Percentiles rank a stretch among this genome's conserved stretches.
Conservation (phyloP, 495 filamentous ascomycete genomes). For the Aspergillus heteromorphus region DNA sequence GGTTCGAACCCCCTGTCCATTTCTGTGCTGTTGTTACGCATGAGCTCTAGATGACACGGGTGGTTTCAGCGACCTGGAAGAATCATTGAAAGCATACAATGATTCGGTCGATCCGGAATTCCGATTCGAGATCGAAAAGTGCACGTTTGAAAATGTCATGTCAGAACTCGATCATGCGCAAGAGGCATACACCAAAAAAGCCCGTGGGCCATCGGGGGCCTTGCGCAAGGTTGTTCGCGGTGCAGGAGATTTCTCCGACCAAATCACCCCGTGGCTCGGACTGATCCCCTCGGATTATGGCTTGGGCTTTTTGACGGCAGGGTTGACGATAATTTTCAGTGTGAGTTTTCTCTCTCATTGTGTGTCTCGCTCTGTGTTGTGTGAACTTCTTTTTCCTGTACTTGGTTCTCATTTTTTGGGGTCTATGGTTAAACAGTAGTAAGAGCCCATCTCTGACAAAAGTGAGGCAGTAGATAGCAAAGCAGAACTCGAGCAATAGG, state of each 20-base stretch:
- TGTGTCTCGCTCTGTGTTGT: no score
- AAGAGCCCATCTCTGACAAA: no score
- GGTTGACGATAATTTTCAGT: background rate
- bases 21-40: no score
- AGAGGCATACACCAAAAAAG: background rate
- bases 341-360: no score
- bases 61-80: background rate
- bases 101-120: background rate
- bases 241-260: background rate
- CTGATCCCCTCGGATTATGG: background rate
- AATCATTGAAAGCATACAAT: background rate
- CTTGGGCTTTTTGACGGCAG: background rate
- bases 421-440: no score
- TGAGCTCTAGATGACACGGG: background rate
- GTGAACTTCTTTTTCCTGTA: no score
- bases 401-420: no score
- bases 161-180: background rate
- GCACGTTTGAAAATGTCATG: background rate
- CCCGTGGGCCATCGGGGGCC: background rate
- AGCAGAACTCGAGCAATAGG: background rate
- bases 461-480: background rate
- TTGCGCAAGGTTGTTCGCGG: background rate
- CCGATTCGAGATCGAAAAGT: background rate
- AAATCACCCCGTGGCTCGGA: background rate
- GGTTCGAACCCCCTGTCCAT: background rate